These are phyloP conservation scores for Apiospora koreana DNA, from an alignment of 2,329 filamentous ascomycete species.

Conservation along the genomic window DNA sequence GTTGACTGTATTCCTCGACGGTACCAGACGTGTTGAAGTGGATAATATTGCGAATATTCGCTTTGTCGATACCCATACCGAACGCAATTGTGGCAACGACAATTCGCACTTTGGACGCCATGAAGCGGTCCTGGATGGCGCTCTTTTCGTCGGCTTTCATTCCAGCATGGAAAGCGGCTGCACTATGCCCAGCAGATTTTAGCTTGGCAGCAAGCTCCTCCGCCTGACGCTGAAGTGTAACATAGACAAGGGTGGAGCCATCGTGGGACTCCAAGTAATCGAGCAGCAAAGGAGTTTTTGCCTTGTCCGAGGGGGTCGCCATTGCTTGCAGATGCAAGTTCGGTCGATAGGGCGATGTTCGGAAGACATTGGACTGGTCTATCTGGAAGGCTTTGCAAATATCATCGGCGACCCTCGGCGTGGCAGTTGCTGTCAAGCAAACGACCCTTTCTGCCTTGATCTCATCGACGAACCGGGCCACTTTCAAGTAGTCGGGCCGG, in stretches of 20 bases:
- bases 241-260: constrained; percentile 62
- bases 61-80: constrained; percentile 62
- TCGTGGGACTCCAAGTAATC: constrained; percentile 50
- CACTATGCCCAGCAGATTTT: constrained; percentile 38
- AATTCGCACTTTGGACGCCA: constrained; percentile 45
- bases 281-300: constrained; percentile 47
- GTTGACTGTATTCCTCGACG: constrained; percentile 59
- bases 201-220: constrained; percentile 44
- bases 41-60: constrained; percentile 54
- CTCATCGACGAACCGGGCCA: constrained; percentile 57
- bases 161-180: constrained; percentile 51
- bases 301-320: constrained; percentile 40
- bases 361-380: constrained; percentile 50
- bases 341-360: constrained; percentile 59
- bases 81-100: constrained; percentile 60
- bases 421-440: constrained; percentile 62
- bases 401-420: constrained; percentile 55
- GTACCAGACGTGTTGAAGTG: constrained; percentile 54
- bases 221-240: constrained; percentile 57
- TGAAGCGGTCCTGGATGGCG: constrained; percentile 52
- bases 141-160: constrained; percentile 47
- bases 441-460: constrained; percentile 59
- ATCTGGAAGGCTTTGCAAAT: constrained; percentile 56
- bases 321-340: constrained; percentile 58
- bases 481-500: constrained; percentile 30